These are phyloP conservation scores for Acacia pycnantha DNA, from an alignment of 331 rosid species.

Conservation along the genomic window DNA sequence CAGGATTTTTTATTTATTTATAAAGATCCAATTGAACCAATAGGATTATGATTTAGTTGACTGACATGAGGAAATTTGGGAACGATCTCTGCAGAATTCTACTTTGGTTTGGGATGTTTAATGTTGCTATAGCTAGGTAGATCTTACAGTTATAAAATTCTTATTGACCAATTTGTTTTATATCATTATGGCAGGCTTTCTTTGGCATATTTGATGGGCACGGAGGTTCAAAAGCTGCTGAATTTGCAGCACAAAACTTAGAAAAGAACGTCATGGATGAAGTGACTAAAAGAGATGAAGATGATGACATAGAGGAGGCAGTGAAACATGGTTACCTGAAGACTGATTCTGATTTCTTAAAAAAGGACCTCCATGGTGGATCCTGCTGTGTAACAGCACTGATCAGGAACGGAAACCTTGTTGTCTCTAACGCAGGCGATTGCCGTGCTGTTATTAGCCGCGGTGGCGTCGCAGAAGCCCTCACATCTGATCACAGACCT, in stretches of 20 bases:
- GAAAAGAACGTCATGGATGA: constrained; percentile 65
- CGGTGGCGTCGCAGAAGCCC: constrained; percentile 73
- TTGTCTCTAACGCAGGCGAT: constrained; percentile 83
- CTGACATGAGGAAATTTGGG: neutral
- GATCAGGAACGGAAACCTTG: constrained; percentile 67
- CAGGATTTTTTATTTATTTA: neutral
- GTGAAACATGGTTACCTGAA: constrained; percentile 78
- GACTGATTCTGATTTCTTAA: constrained; percentile 76
- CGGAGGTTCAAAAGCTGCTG: constrained; percentile 87
- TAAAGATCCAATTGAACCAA: neutral
- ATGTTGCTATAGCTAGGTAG: neutral
- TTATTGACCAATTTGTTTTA: neutral
- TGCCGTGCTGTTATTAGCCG: constrained; percentile 92
- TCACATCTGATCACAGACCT: constrained; percentile 87
- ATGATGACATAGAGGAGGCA: constrained; percentile 56
- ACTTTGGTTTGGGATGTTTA: neutral
- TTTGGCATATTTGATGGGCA: constrained; percentile 95
- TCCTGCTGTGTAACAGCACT: constrained; percentile 86
- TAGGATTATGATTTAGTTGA: neutral
- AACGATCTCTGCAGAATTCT: neutral
- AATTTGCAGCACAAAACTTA: constrained; percentile 72
- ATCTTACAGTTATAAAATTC: neutral
- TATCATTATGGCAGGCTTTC: constrained; percentile 63
- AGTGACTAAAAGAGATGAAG: constrained; percentile 44
- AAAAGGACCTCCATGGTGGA: constrained; percentile 72